phyloP scores from a whole-genome alignment of 495 filamentous ascomycete species.

The Hyaloscypha bicolor region DNA sequence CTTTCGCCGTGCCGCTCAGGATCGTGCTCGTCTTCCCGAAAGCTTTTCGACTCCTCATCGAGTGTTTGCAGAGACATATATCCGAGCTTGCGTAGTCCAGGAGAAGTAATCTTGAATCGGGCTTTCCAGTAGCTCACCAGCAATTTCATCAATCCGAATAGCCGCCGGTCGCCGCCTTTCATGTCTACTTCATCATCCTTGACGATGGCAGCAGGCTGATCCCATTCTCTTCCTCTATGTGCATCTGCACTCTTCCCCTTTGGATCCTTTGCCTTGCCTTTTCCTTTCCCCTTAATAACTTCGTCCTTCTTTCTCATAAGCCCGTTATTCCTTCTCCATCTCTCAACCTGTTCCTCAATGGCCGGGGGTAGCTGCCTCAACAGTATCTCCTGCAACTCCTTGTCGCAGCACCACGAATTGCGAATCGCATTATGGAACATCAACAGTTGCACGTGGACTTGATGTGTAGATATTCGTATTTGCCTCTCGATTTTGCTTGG shows the following conservation, averaged over 20 bases:
- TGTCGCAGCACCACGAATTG: slow-evolving; percentile 84
- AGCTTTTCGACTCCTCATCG: slow-evolving; percentile 65
- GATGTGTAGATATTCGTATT: slow-evolving; percentile 77
- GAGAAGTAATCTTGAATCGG: slow-evolving; percentile 74
- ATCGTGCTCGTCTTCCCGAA: slow-evolving; percentile 63
- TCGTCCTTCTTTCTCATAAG: slow-evolving; percentile 43
- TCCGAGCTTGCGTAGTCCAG: slow-evolving; percentile 84
- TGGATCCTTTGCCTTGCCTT: slow-evolving; percentile 43
- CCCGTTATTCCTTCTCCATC: slow-evolving; percentile 70
- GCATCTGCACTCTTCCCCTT: slow-evolving; percentile 41
- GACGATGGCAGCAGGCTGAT: slow-evolving; percentile 64
- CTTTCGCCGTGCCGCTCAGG: slow-evolving; percentile 72
- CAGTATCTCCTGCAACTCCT: slow-evolving; percentile 75
- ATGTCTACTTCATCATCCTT: slow-evolving; percentile 69
- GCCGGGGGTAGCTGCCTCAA: slow-evolving; percentile 67
- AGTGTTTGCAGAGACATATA: slow-evolving; percentile 74
- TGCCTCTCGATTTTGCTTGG: slow-evolving; percentile 80
- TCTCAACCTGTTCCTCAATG: slow-evolving; percentile 71
- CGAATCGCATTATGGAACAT: slow-evolving; percentile 87
- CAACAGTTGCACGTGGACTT: slow-evolving; percentile 85
- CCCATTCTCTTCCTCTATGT: slow-evolving; percentile 68
- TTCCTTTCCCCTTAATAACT: slow-evolving; percentile 36
- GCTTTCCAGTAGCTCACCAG: slow-evolving; percentile 86
- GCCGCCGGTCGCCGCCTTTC: slow-evolving; percentile 72
- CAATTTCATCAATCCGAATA: slow-evolving; percentile 75